Base-by-base conservation (phyloP, 139 green algal species). In the Chlamydomonas sphaeroides region DNA sequence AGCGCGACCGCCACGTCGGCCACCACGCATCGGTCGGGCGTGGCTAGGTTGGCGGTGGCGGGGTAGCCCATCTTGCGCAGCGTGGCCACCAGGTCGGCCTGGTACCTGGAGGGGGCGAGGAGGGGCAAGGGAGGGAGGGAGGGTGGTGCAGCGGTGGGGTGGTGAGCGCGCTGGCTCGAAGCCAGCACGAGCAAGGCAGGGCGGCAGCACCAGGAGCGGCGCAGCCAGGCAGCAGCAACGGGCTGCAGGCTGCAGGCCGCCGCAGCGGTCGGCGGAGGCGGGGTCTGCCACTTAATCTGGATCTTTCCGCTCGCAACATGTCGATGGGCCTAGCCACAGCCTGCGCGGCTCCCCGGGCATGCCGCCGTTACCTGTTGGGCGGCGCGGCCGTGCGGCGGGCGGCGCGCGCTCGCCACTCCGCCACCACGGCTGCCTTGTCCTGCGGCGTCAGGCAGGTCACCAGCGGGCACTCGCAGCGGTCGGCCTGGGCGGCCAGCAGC, bases 1-100 rank as follows among this genome's bases (percentile, higher is more conserved):
- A 83, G 36, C 20, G 62, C 73, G 3, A 84, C 72, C 21, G 74
- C 78, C 30, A 89, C 53, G 65, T 91, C 88, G 15, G 85, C 80
- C 53, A 79, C 62, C 20, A 63, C 79, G 33, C 69, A 79, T 23
- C 88, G 83, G 74, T 92, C 88, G 1, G 68, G 66, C 0, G 85
- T 89, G 18, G 84, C 62, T 30, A 70, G 42, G 61, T 68, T 78
- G 68, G 69, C 42, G 23, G 69, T 59, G 2, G 39, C 42, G 8
- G 69, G 36, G 61, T 53, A 30, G 48, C 59, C 69, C 68, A 85
- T 85, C 49, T 73, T 74, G 26, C 48, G 63, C 48, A 84, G 77
- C 26, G 67, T 49, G 30, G 65, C 32, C 56, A 80, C 39, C 42
- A 85, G 21, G 71, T 86, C 68, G 2, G 80, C 59, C 32, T 84